phyloP scores from a whole-genome alignment of 1,284 basidiomycete genomes.

The Rhodotorula sp. region DNA sequence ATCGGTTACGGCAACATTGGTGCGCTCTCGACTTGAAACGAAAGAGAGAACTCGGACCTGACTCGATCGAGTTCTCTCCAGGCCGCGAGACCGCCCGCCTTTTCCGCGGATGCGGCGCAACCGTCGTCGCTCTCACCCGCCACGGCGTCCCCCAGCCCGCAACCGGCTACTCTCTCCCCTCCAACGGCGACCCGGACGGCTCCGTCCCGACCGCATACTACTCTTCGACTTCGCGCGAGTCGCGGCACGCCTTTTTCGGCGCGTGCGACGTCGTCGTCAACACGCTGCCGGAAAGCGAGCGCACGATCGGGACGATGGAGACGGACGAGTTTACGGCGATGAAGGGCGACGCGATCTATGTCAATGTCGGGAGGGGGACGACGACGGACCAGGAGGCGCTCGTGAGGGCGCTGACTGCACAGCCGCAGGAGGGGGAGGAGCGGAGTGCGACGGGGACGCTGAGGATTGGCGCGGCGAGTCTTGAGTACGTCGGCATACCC shows the following conservation, averaged over 20 bases:
- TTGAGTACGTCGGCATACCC: constrained; percentile 33
- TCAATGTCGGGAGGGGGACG: constrained; percentile 48
- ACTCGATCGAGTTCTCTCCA: background rate
- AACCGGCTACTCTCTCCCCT: constrained; percentile 32
- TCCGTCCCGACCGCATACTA: constrained; percentile 18
- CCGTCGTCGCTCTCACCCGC: constrained; percentile 26
- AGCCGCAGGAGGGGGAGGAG: constrained; percentile 25
- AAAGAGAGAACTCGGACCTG: background rate
- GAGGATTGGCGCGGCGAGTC: constrained; percentile 25
- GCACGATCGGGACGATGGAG: constrained; percentile 11
- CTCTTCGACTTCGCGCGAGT: background rate
- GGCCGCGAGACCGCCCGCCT: constrained; percentile 32
- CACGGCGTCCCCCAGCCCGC: constrained; percentile 7
- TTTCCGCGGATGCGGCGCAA: constrained; percentile 14
- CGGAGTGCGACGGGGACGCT: constrained; percentile 37
- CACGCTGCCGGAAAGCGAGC: constrained; percentile 28
- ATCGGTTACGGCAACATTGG: constrained; percentile 37
- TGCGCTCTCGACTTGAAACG: background rate
- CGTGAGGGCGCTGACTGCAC: constrained; percentile 41
- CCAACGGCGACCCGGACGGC: constrained; percentile 45
- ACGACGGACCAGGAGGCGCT: constrained; percentile 46
- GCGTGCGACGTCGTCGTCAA: constrained; percentile 43
- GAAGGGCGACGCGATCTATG: constrained; percentile 33
- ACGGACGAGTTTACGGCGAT: constrained; percentile 24
- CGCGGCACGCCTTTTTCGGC: constrained; percentile 24